These are phyloP conservation scores for Eucalyptus guilfoylei DNA, from an alignment of 345 rosid genomes.

Conservation along the genomic window DNA sequence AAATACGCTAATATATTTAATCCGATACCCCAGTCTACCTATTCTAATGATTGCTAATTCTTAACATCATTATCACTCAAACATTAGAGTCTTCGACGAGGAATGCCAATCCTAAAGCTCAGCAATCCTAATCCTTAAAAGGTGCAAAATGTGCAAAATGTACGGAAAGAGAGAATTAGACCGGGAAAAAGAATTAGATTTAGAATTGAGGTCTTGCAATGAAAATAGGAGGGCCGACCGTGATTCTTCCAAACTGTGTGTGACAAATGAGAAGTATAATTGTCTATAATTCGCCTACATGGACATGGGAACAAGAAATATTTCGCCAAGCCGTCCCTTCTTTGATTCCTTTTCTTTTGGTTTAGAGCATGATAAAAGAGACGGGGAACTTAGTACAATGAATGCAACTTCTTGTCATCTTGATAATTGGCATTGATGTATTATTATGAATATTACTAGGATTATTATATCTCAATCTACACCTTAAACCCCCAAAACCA, in stretches of 20 bases:
- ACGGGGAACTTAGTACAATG: not conserved
- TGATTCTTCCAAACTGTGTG: not conserved
- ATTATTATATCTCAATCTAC: too few relatives aligned
- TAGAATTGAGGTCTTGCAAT: not conserved
- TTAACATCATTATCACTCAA: not conserved
- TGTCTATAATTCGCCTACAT: not conserved
- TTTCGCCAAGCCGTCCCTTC: not conserved
- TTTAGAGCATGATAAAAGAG: not conserved
- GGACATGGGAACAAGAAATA: not conserved
- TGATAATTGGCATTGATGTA: not conserved
- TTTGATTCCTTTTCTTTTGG: not conserved
- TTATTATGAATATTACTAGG: too few relatives aligned
- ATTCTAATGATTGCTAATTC: not conserved
- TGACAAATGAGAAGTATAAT: not conserved
- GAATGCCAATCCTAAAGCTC: not conserved
- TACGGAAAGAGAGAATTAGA: not conserved
- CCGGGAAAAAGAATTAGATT: not conserved
- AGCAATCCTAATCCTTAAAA: not conserved
- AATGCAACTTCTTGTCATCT: not conserved
- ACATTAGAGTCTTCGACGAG: not conserved
- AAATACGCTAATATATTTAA: not conserved
- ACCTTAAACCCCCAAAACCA: not conserved
- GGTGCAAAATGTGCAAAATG: not conserved
- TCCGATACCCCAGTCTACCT: not conserved
- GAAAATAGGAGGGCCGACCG: not conserved